phyloP scores from a whole-genome alignment of 805 yeast species.

The Schwanniomyces sp. region DNA sequence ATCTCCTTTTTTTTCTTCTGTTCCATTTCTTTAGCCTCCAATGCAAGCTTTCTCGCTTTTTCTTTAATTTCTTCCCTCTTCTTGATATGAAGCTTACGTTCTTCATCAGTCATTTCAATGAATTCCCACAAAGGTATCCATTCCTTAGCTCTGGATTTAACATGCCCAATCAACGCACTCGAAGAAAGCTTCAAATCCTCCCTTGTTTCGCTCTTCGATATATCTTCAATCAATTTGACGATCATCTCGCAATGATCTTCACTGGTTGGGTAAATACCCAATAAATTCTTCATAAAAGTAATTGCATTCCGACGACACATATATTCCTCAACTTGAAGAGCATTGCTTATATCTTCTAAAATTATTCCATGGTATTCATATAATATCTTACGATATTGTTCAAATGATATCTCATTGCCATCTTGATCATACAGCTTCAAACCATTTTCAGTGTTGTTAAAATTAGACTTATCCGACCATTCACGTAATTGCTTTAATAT shows the following conservation, averaged over 20 bases:
- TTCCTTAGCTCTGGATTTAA: conserved; percentile 51
- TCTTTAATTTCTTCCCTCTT: conserved; percentile 22
- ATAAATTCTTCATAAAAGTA: conserved; percentile 66
- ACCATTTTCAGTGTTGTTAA: conserved; percentile 11
- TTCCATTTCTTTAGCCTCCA: conserved; percentile 12
- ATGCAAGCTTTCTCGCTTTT: conserved; percentile 12
- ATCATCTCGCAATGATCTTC: conserved; percentile 63
- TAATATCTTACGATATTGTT: conserved; percentile 36
- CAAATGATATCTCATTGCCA: conserved; percentile 14
- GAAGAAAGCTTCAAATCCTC: conserved; percentile 82
- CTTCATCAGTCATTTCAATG: conserved; percentile 48
- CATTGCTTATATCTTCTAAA: conserved; percentile 39
- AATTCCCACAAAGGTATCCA: conserved; percentile 61
- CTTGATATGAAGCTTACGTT: conserved; percentile 25
- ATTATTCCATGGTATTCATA: conserved; percentile 58
- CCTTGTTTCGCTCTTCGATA: conserved; percentile 57
- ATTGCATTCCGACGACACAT: conserved; percentile 81
- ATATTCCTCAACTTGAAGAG: conserved; percentile 57
- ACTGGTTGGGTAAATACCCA: conserved; percentile 64
- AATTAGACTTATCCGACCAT: conserved; percentile 39
- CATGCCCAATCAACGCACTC: conserved; percentile 65
- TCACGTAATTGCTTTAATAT: conserved; percentile 47
- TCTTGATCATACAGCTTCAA: conserved; percentile 20
- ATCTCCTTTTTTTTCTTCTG: conserved; percentile 10
- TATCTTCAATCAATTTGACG: conserved; percentile 44